A percentile compares a stretch with the other conserved stretches of the same genome.
Conservation (phyloP, 2,329 filamentous ascomycete species). For the Hypomyces perniciosus region DNA sequence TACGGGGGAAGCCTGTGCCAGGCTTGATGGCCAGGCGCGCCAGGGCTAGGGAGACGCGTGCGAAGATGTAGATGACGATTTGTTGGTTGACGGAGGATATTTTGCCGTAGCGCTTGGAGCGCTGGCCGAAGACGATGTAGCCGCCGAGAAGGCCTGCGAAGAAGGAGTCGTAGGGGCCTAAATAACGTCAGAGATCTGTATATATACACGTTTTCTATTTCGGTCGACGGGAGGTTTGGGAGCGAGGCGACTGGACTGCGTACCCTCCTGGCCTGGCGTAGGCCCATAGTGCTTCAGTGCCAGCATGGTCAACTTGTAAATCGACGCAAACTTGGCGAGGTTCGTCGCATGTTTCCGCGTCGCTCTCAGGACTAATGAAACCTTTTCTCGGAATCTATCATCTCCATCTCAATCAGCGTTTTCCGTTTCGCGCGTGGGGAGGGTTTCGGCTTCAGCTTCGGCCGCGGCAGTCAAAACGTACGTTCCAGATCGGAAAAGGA, state of each 20-base stretch:
- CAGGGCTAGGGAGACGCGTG: constrained; percentile 76
- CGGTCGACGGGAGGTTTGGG: not conserved
- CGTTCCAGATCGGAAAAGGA: constrained; percentile 90
- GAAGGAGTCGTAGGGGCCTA: constrained; percentile 73
- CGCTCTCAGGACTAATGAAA: constrained; percentile 70
- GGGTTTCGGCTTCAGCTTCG: not conserved
- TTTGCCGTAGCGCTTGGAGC: constrained; percentile 55
- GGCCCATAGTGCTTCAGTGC: constrained; percentile 58
- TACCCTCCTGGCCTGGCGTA: constrained; percentile 54
- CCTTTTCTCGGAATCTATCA: constrained; percentile 66
- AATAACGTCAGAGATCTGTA: not conserved
- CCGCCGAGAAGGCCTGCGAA: constrained; percentile 82
- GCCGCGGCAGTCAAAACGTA: constrained; percentile 37
- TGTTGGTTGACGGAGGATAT: constrained; percentile 85
- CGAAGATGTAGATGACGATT: constrained; percentile 97
- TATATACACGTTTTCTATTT: not conserved
- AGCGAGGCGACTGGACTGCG: not conserved
- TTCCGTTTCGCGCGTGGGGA: not conserved
- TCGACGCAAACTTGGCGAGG: constrained; percentile 80
- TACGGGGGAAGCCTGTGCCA: constrained; percentile 42
- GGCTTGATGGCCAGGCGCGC: constrained; percentile 77
- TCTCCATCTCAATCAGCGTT: not conserved
- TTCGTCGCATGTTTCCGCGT: constrained; percentile 89
- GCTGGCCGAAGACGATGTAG: constrained; percentile 81
- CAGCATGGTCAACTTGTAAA: constrained; percentile 83